A percentile compares a stretch with the other conserved stretches of the same genome.
Evolutionary conservation across 106 monocot species (phyloP).

Genomic region (Apostasia ramifera): DNA sequence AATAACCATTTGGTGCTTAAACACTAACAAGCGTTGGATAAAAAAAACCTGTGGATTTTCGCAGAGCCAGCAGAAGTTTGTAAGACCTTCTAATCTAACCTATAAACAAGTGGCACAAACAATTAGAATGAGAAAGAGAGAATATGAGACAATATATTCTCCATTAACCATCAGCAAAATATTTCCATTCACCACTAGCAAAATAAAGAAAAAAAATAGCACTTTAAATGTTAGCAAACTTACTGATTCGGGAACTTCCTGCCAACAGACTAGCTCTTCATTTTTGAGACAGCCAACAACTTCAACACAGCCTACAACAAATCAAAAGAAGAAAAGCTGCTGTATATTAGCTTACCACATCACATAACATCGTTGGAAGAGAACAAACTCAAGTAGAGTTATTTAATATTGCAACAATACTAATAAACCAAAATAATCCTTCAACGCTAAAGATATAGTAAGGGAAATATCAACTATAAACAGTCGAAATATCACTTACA

Average conservation of each 20-base stretch:
- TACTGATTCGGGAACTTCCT: conserved; percentile 83
- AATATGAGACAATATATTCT: background rate
- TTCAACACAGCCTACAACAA: conserved; percentile 75
- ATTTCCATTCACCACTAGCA: too few species aligned
- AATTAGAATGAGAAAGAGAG: background rate
- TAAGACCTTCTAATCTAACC: conserved; percentile 81
- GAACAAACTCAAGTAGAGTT: too few species aligned
- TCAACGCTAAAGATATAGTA: too few species aligned
- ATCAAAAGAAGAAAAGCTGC: background rate
- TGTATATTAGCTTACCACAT: too few species aligned
- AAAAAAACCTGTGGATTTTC: conserved; percentile 58
- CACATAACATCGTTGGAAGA: too few species aligned
- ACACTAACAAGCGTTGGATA: background rate
- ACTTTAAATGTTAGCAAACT: background rate
- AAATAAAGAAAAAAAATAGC: background rate
- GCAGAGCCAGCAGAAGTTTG: conserved; percentile 93
- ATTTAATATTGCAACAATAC: too few species aligned
- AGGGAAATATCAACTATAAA: too few species aligned
- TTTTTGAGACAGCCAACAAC: conserved; percentile 76
- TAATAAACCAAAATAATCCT: too few species aligned
- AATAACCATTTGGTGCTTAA: background rate
- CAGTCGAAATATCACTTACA: too few species aligned
- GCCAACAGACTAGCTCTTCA: conserved; percentile 75
- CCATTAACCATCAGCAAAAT: too few species aligned
- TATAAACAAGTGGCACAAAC: conserved; percentile 14